Evolutionary conservation across 1,284 basidiomycete species (phyloP).

Genomic region (Volvariella surrecta): DNA sequence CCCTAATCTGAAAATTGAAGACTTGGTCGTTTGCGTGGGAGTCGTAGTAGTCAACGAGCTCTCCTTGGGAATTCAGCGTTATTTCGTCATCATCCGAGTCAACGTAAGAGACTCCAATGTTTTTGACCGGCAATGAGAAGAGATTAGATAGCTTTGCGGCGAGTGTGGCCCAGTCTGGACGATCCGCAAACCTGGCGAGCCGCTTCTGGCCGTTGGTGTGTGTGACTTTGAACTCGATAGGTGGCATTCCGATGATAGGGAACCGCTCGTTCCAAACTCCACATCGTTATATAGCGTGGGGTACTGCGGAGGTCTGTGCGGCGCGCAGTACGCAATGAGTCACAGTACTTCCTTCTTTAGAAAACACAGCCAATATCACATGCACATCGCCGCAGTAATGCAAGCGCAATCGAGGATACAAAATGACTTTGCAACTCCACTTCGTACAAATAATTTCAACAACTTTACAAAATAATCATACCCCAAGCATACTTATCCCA

Average conservation of each 20-base stretch:
- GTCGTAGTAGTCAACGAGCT: conserved; percentile 54
- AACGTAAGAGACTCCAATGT: conserved; percentile 58
- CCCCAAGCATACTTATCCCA: no score
- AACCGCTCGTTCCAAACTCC: conserved; percentile 4
- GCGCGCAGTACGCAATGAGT: no score
- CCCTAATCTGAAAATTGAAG: conserved; percentile 55
- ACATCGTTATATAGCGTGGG: not conserved
- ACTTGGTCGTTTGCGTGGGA: conserved; percentile 20
- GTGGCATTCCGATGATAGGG: conserved; percentile 25
- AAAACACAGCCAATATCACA: no score
- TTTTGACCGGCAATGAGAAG: conserved; percentile 46
- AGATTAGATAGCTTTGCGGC: conserved; percentile 45
- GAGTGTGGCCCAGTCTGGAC: conserved; percentile 46
- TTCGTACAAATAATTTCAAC: no score
- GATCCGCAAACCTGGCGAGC: conserved; percentile 41
- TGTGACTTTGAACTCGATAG: conserved; percentile 46
- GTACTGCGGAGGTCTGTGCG: no score
- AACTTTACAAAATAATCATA: no score
- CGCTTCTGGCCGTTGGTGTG: conserved; percentile 44
- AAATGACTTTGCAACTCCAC: no score
- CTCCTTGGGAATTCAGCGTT: conserved; percentile 62
- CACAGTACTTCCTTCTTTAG: no score
- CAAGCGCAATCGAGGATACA: no score
- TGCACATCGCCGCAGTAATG: no score
- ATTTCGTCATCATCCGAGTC: conserved; percentile 66